Evolutionary conservation across 306 rosid genomes (phyloP).

Genomic region (Bauhinia variegata): DNA sequence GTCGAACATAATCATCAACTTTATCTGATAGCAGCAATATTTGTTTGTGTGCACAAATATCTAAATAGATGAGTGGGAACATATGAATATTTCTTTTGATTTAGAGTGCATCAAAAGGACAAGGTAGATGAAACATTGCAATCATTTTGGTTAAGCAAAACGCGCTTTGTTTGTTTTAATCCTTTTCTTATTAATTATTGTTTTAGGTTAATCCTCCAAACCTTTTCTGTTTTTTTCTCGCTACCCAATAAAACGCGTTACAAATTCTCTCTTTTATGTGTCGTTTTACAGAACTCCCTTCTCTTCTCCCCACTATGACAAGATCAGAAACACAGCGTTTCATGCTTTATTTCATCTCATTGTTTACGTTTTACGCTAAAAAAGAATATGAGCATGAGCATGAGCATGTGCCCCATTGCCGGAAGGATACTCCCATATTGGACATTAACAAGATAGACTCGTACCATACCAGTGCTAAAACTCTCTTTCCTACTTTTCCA

Average conservation of each 20-base stretch:
- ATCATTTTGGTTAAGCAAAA: slow-evolving; percentile 51
- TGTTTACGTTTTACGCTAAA: slow-evolving; percentile 47
- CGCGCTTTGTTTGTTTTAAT: slow-evolving; percentile 37
- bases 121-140: slow-evolving; percentile 45
- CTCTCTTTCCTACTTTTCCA: no score
- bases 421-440: slow-evolving; percentile 24
- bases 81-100: slow-evolving; percentile 22
- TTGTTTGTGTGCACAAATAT: background rate
- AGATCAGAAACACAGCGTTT: slow-evolving; percentile 1
- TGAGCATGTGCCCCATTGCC: slow-evolving; percentile 46
- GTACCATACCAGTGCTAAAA: no score
- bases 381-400: no score
- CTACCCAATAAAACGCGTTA: slow-evolving; percentile 46
- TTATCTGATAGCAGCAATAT: no score
- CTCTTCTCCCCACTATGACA: slow-evolving; percentile 41
- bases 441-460: no score
- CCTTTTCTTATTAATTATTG: background rate
- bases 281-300: slow-evolving; percentile 26
- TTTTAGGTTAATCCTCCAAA: background rate
- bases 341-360: slow-evolving; percentile 31
- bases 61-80: slow-evolving; percentile 1
- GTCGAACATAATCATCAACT: no score
- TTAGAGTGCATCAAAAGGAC: slow-evolving; percentile 18
- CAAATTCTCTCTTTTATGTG: slow-evolving; percentile 4
- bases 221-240: slow-evolving; percentile 10